phyloP scores from a whole-genome alignment of 2,329 filamentous ascomycete species.

The Penicillium expansum region DNA sequence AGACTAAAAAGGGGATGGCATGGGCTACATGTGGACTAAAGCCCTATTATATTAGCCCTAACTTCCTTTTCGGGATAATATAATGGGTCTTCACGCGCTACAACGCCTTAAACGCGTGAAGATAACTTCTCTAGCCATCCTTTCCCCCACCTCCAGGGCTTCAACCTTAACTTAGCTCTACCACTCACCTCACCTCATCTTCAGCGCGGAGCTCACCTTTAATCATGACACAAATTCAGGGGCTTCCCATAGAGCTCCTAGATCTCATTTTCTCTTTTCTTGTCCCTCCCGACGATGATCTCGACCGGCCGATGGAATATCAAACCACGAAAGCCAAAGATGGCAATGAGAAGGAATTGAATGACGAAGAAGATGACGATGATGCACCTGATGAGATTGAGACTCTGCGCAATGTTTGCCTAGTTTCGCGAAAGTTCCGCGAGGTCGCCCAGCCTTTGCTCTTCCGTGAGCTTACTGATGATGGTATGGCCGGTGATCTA shows the following conservation, averaged over 20 bases:
- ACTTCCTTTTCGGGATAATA: neutral
- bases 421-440: conserved; percentile 22
- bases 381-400: neutral
- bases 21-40: neutral
- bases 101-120: neutral
- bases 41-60: neutral
- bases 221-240: conserved; percentile 18
- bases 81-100: neutral
- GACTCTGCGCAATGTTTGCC: conserved; percentile 16
- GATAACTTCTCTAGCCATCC: neutral
- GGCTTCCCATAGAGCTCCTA: conserved; percentile 23
- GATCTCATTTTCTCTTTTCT: conserved; percentile 16
- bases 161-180: neutral
- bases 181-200: neutral
- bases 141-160: neutral
- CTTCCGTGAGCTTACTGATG: conserved; percentile 17
- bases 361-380: neutral
- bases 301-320: neutral
- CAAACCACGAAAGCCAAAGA: neutral
- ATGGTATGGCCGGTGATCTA: neutral
- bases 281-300: neutral
- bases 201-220: neutral
- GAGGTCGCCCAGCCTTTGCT: conserved; percentile 25
- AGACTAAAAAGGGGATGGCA: neutral
- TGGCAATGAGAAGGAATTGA: neutral